Evolutionary conservation across 768 basidiomycete genomes (phyloP), one percentile per base, ranked within the genome.

Genomic region (Kwoniella dendrophila): DNA sequence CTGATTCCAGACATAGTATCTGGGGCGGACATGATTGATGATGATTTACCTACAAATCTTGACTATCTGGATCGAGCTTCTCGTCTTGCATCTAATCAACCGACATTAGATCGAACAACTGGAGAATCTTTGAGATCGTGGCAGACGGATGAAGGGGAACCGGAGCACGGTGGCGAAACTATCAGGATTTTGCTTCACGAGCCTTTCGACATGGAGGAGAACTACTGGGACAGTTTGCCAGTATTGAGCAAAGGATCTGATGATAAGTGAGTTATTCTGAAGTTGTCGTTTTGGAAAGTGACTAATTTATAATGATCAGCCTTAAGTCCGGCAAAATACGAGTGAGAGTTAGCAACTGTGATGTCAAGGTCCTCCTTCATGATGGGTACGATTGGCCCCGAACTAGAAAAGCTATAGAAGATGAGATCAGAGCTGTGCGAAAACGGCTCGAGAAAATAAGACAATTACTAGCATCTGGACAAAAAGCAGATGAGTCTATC

Each of bases 371-470:
- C 24, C 84, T 87, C 53, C 83, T 99, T 2, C 90, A 96, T 73
- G 91, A 93, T 59, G 96, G 96, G 1, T 99, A 93, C 71, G 96
- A 99, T 75, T 99, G 96, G 94, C 79, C 75, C 1, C 83, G 83
- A 49, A 99, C 96, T 3, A 87, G 95, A 32, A 87, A 84, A 79
- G 85, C 85, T 2, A 92, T 99, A 56, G 90, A 94, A 74, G 86
- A 90, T 36, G 88, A 92, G 76, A 85, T 92, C 47, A 90, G 88
- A 73, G 88, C 89, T 43, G 91, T 98, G 83, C 86, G 92, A 49
- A 86, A 87, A 55, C 86, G 86, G 30, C 83, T 99, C 51, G 87
- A 89, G 44, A 91, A 89, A 79, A 95, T 99, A 69, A 84, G 89
- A 32, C 95, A 98, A 78, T 83, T 99, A 2, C 86, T 98, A 14